These are phyloP conservation scores for Arbutus unedo DNA, from an alignment of 148 eudicot species.

Conservation along the genomic window DNA sequence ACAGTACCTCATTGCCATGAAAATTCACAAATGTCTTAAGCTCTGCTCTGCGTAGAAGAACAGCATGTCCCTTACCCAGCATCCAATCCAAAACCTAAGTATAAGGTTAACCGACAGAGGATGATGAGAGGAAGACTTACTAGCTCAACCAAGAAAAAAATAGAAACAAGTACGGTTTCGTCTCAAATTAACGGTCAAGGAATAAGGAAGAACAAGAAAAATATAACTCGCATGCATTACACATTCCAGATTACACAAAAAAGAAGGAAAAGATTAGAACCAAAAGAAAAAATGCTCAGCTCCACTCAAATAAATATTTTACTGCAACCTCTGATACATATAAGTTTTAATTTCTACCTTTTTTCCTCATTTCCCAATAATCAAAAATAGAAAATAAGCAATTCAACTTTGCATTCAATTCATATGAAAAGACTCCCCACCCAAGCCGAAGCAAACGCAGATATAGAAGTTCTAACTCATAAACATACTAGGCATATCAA, in stretches of 20 bases:
- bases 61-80: conserved; percentile 89
- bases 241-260: not conserved
- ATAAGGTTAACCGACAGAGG: not conserved
- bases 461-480: not conserved
- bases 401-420: not conserved
- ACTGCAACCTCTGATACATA: not conserved
- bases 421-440: not conserved
- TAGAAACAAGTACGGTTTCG: not conserved
- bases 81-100: conserved; percentile 88
- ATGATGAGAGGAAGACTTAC: not conserved
- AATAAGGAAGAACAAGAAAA: not conserved
- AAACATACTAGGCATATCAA: not conserved
- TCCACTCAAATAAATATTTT: not conserved
- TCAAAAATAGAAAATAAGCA: not conserved
- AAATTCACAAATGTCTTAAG: conserved; percentile 93
- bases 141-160: not conserved
- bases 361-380: not conserved
- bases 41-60: conserved; percentile 88
- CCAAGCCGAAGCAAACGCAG: not conserved
- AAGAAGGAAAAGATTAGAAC: not conserved
- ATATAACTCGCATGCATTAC: not conserved
- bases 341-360: not conserved
- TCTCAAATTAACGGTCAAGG: not conserved
- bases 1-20: conserved; percentile 91
- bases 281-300: conserved; percentile 2